Evolutionary conservation across 768 basidiomycete genomes (phyloP), one percentile per base, ranked within the genome.

Genomic region (Tulasnella sp.): DNA sequence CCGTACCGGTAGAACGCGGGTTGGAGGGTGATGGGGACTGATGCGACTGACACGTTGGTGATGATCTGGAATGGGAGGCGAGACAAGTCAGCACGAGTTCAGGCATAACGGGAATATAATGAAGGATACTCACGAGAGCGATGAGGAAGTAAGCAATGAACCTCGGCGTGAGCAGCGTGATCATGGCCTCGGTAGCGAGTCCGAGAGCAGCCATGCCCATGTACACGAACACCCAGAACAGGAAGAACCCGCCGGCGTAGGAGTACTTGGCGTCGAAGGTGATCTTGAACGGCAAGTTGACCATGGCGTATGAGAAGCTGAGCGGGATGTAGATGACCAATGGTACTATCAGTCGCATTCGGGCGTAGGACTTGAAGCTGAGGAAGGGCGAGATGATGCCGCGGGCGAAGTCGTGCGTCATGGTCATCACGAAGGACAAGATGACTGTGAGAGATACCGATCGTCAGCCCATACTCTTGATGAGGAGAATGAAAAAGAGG

Each of bases 71-170:
- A 66, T 80, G 73, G 86, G 87, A 74, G 75, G 91, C 89, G 75
- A 91, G 86, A 86, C 86, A n/a, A n/a, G n/a, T n/a, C n/a, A n/a
- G n/a, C n/a, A n/a, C 79, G 78, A 71, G 78, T 78, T 35, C 78
- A 62, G 0, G 47, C 70, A 29, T 17, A n/a, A 17, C 32, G 32
- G 32, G 16, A n/a, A 7, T 6, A 35, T 11, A 22, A 7, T 17
- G 22, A 34, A 66, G 19, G 34, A 17, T 17, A 35, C 42, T 14
- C 34, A 65, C 42, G 19, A 74, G 34, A 26, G 78, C 75, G 62
- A 81, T 67, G n/a, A 82, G 65, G 76, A 79, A 80, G 75, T 79
- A 81, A 3, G 79, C 76, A 5, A 79, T 77, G 70, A 82, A 82
- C 42, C 76, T 77, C 1, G 78, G 79, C 0, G 78, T 78, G 47